Evolutionary conservation across 202 grass and related monocot species (phyloP).

Genomic region (Eragrostis tef): DNA sequence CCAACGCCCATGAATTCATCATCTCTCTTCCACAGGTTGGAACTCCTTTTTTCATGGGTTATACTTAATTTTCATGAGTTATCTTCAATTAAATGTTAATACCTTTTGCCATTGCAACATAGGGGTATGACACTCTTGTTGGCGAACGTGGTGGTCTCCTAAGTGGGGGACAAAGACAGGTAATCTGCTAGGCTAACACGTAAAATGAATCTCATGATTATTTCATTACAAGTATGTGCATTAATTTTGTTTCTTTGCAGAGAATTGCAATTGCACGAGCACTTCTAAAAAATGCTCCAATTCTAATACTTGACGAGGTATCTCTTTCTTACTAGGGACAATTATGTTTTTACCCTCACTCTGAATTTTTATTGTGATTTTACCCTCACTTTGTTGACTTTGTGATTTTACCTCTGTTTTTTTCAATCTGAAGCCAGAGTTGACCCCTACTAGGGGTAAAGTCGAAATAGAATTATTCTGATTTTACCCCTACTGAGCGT

Average conservation of each 20-base stretch:
- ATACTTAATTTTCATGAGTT: neutral
- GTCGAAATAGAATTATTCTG: too few species aligned
- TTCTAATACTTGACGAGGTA: constrained; percentile 99
- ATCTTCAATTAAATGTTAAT: constrained; percentile 4
- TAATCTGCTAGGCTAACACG: constrained; percentile 30
- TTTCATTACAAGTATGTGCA: constrained; percentile 10
- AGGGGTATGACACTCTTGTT: constrained; percentile 96
- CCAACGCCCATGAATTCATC: constrained; percentile 98
- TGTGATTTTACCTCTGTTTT: too few species aligned
- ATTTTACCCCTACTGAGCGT: too few species aligned
- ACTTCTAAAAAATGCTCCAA: constrained; percentile 87
- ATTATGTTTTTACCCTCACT: too few species aligned
- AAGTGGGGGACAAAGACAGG: constrained; percentile 98
- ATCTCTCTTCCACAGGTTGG: constrained; percentile 88
- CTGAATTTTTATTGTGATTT: too few species aligned
- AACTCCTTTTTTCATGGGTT: neutral
- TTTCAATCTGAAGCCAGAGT: too few species aligned
- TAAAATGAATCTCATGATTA: constrained; percentile 20
- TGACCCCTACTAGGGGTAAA: too few species aligned
- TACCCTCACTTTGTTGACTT: too few species aligned
- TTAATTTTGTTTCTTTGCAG: constrained; percentile 56
- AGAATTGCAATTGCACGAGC: constrained; percentile 93
- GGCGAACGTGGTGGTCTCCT: constrained; percentile 91
- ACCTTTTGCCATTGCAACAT: constrained; percentile 42
- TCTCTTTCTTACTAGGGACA: constrained; percentile 19